Conservation (phyloP, 345 rosid genomes). For the Hibiscus trionum region DNA sequence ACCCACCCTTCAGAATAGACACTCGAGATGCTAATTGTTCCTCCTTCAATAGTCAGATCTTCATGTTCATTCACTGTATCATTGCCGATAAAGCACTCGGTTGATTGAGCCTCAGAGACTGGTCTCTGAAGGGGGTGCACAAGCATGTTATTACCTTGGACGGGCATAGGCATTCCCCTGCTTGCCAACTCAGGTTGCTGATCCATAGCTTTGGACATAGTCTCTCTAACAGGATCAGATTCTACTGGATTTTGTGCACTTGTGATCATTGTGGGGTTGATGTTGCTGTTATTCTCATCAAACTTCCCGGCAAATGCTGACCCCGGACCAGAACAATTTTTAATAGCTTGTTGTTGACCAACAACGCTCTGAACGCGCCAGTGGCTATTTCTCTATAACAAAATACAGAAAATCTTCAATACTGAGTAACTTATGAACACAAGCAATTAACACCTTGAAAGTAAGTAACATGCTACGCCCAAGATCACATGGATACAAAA, state of each 20-base stretch:
- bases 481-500: background rate
- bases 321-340: slow-evolving; percentile 66
- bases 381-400: slow-evolving; percentile 79
- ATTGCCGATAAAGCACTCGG: slow-evolving; percentile 43
- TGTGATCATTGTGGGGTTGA: slow-evolving; percentile 32
- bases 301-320: slow-evolving; percentile 57
- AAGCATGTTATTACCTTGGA: slow-evolving; percentile 27
- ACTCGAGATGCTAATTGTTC: slow-evolving; percentile 86
- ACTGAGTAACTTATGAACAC: background rate
- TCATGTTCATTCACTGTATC: slow-evolving; percentile 42
- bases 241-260: slow-evolving; percentile 45
- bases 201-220: slow-evolving; percentile 36
- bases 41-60: slow-evolving; percentile 82
- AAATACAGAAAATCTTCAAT: slow-evolving; percentile 8
- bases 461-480: background rate
- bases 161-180: slow-evolving; percentile 31
- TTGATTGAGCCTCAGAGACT: slow-evolving; percentile 47
- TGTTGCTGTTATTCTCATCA: slow-evolving; percentile 49
- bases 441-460: slow-evolving; percentile 1
- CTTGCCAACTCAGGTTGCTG: slow-evolving; percentile 46
- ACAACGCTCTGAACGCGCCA: slow-evolving; percentile 69
- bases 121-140: slow-evolving; percentile 38
- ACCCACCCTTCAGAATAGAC: slow-evolving; percentile 65
- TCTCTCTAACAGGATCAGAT: slow-evolving; percentile 48
- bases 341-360: slow-evolving; percentile 52